A percentile compares a stretch with the other conserved stretches of the same genome.
These are phyloP conservation scores for Nothopassalora personata DNA, from an alignment of 2,329 filamentous ascomycete species.

Conservation along the genomic window DNA sequence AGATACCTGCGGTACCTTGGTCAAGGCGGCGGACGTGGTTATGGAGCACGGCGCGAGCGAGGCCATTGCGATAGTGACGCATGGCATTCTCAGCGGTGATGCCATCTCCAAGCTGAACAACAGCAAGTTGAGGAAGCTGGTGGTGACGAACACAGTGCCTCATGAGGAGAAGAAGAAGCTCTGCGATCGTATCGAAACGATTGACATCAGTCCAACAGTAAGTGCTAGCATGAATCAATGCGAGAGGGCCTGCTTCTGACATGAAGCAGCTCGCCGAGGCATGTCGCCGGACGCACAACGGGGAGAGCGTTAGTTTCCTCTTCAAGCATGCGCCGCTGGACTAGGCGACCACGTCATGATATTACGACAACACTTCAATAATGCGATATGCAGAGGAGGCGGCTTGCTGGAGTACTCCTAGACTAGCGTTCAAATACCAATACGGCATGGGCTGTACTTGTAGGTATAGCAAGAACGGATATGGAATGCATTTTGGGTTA, in stretches of 20 bases:
- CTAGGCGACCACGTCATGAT: not conserved
- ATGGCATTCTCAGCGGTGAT: conserved; percentile 83
- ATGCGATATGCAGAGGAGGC: not conserved
- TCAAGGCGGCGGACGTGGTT: conserved; percentile 84
- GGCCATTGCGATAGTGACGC: conserved; percentile 91
- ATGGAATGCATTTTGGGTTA: not conserved
- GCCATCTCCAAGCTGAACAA: conserved; percentile 81
- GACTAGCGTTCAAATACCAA: not conserved
- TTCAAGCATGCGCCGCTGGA: conserved; percentile 58
- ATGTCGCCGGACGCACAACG: conserved; percentile 64
- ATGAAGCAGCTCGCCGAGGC: conserved; percentile 55
- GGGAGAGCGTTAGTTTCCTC: conserved; percentile 61
- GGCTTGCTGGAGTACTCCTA: not conserved
- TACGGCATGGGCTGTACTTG: not conserved
- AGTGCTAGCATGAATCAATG: conserved; percentile 23
- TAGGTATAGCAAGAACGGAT: not conserved
- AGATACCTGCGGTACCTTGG: conserved; percentile 83
- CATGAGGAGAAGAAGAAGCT: conserved; percentile 72
- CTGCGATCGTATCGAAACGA: conserved; percentile 78
- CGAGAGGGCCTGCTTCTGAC: not conserved
- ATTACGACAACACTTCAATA: not conserved
- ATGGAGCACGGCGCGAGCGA: conserved; percentile 80
- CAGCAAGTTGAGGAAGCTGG: conserved; percentile 68
- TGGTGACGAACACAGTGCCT: conserved; percentile 86
- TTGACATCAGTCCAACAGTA: conserved; percentile 80